These are phyloP conservation scores for Escovopsis weberi DNA, from an alignment of 2,329 filamentous ascomycete species.

Conservation along the genomic window DNA sequence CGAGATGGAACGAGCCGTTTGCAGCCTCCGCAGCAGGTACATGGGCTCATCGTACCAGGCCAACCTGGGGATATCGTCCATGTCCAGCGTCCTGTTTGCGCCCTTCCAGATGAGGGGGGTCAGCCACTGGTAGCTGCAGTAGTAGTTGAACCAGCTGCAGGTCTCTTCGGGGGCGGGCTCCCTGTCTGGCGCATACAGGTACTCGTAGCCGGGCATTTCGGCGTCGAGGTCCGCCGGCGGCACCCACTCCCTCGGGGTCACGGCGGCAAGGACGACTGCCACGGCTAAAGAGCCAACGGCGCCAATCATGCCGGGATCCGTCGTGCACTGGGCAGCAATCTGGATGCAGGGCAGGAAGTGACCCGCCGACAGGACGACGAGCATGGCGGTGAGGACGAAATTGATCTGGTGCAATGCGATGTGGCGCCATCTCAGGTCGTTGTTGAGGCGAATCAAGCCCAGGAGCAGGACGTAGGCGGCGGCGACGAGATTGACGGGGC, in stretches of 20 bases:
- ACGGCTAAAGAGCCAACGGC: slow-evolving; percentile 22
- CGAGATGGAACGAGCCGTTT: slow-evolving; percentile 26
- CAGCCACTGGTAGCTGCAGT: slow-evolving; percentile 36
- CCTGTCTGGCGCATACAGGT: slow-evolving; percentile 8
- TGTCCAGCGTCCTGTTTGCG: slow-evolving; percentile 26
- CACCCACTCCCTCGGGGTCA: slow-evolving; percentile 36
- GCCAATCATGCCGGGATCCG: slow-evolving; percentile 17
- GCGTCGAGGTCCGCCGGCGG: slow-evolving; percentile 24
- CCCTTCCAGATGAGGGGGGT: slow-evolving; percentile 35
- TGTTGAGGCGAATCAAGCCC: slow-evolving; percentile 27
- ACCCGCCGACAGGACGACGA: slow-evolving; percentile 21
- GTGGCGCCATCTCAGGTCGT: slow-evolving; percentile 30
- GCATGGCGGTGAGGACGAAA: slow-evolving; percentile 23
- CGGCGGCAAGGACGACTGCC: slow-evolving; percentile 24
- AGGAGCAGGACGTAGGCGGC: slow-evolving; percentile 28
- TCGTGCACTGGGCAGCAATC: slow-evolving; percentile 16
- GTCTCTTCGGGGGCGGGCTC: slow-evolving; percentile 36
- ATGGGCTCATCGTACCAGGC: slow-evolving; percentile 42
- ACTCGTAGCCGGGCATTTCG: slow-evolving; percentile 22
- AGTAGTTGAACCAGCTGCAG: slow-evolving; percentile 38
- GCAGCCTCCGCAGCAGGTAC: slow-evolving; percentile 29
- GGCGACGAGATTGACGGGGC: slow-evolving; percentile 22
- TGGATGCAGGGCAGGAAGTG: slow-evolving; percentile 31
- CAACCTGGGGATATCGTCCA: slow-evolving; percentile 32
- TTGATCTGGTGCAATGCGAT: slow-evolving; percentile 34